Evolutionary conservation across 2,329 filamentous ascomycete genomes (phyloP), one percentile per base, ranked within the genome.

Genomic region (Sporothrix curviconia): DNA sequence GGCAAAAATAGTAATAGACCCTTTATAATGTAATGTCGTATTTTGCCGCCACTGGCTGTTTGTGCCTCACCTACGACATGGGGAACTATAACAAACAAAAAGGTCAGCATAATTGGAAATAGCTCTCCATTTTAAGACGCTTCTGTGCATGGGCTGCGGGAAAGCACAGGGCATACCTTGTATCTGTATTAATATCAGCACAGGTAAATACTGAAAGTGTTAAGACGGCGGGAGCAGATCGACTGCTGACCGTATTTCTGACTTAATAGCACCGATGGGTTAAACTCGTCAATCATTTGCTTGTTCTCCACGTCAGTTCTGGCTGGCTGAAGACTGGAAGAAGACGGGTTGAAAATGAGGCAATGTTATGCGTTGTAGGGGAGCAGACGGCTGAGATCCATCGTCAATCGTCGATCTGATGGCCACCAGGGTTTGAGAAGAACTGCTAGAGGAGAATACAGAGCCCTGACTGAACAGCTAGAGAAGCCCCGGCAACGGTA

Each of bases 11-110:
- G n/a, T n/a, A 34, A 25, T 32, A 51, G 34, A 4, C 47, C 8
- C n/a, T 25, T 24, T 17, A 17, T 39, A 7, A 37, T 32, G 47
- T 30, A 32, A 39, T 25, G 32, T 39, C n/a, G 47, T 32, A 59
- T 59, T 59, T 44, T 59, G 51, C 57, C 57, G 57, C n/a, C 34
- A 37, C 22, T 49, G 51, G 44, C 51, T 55, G 40, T 51, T 59
- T 51, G 32, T 39, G 19, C 25, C 43, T 32, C 25, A 12, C 25
- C 25, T n/a, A n/a, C n/a, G n/a, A n/a, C n/a, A n/a, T n/a, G n/a
- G n/a, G n/a, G n/a, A n/a, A n/a, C n/a, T n/a, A n/a, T n/a, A n/a
- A n/a, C n/a, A n/a, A n/a, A n/a, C n/a, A n/a, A n/a, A n/a, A n/a
- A n/a, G n/a, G n/a, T n/a, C n/a, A n/a, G n/a, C n/a, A n/a, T n/a